A percentile compares a stretch with the other conserved stretches of the same genome.
Conservation (phyloP, 805 yeast species). For the Wickerhamiella allomyrinae region DNA sequence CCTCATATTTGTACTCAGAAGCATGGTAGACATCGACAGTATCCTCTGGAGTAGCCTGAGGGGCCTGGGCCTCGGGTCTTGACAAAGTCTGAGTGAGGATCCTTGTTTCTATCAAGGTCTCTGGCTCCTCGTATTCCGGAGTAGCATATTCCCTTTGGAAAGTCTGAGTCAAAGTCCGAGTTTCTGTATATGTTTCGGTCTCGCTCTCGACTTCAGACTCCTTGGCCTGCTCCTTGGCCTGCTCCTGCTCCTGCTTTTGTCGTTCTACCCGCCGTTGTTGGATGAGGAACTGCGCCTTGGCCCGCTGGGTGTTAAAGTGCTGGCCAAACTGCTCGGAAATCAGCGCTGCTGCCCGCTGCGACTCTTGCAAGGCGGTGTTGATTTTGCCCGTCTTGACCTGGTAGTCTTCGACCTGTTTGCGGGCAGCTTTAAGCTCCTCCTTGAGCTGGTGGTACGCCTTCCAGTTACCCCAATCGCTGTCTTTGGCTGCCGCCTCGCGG, state of each 20-base stretch:
- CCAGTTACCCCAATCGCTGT: conserved; percentile 16
- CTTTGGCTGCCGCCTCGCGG: conserved; percentile 12
- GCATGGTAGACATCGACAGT: too few species aligned
- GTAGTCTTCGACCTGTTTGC: conserved; percentile 12
- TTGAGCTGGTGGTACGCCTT: conserved; percentile 14
- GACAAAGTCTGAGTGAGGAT: too few species aligned
- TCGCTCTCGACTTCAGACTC: neutral
- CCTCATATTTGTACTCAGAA: too few species aligned
- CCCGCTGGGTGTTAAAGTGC: conserved; percentile 14
- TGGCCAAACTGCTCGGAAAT: conserved; percentile 15
- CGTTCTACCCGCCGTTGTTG: conserved; percentile 12
- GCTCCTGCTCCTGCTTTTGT: conserved; percentile 1
- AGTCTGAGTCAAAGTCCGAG: too few species aligned
- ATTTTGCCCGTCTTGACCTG: conserved; percentile 15
- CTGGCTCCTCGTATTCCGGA: too few species aligned
- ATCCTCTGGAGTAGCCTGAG: too few species aligned
- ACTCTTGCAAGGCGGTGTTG: conserved; percentile 17
- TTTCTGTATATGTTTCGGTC: too few species aligned
- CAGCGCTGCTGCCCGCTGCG: conserved; percentile 18
- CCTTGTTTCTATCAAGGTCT: too few species aligned
- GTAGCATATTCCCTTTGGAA: too few species aligned
- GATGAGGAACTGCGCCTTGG: conserved; percentile 15
- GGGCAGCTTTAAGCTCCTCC: conserved; percentile 11
- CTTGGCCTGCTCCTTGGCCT: neutral
- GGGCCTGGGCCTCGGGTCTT: too few species aligned